Evolutionary conservation across 306 rosid species (phyloP), one percentile per base, ranked within the genome.

Genomic region (Rosa rugosa): DNA sequence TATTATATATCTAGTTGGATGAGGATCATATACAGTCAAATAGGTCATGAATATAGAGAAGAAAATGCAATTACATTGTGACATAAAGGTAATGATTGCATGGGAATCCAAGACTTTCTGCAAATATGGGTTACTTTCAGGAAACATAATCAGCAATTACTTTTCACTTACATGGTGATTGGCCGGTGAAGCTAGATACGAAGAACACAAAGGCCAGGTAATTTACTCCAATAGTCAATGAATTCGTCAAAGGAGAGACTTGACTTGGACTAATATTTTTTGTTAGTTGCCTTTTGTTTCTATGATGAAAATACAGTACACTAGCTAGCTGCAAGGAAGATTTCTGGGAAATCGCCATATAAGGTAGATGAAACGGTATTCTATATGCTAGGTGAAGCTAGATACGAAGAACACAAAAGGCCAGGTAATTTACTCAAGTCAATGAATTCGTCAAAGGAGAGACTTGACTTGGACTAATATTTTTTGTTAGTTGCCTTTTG

Each of bases 81-180:
- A 40, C 67, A 25, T 41, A 68, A 11, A 11, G 13, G 4, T 49
- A 38, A 40, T 14, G 12, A 41, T 40, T 67, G 40, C n/a, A 41
- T 20, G 11, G 71, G 62, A 78, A 70, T 69, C 81, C 20, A 71
- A 27, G 77, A 79, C 82, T 62, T 71, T 79, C 38, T 14, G 44
- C 51, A 8, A 11, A 51, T 22, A 9, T 6, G 13, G 70, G 34
- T 40, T 46, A 60, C 77, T 79, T 79, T 72, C 63, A 45, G 77
- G 81, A 54, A 77, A 68, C 68, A 68, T 68, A 36, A 71, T 23
- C 23, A 41, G 49, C 14, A 73, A 73, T 45, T 78, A 62, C 51
- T 25, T 45, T 59, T 49, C 62, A 72, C 23, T 57, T 20, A 5
- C 25, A 40, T 22, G 13, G 34, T 17, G 59, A 53, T 17, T 53